These are phyloP conservation scores for Saturnispora zaruensis DNA, from an alignment of 805 yeast genomes.

Conservation along the genomic window DNA sequence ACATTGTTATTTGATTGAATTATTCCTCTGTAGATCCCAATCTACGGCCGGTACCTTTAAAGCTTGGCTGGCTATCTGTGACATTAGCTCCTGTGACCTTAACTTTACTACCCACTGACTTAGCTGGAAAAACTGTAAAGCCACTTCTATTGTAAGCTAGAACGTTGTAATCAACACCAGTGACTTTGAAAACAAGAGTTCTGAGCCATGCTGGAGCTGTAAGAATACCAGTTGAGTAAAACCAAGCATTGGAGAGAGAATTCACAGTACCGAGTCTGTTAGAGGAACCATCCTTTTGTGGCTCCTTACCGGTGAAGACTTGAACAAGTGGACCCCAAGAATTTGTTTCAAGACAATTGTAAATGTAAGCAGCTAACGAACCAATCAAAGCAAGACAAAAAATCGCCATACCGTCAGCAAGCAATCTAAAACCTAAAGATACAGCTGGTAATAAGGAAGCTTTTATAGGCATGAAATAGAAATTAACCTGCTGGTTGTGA, in stretches of 20 bases:
- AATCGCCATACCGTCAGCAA: slow-evolving; percentile 36
- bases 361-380: slow-evolving; percentile 46
- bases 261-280: slow-evolving; percentile 27
- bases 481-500: slow-evolving; percentile 44
- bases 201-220: slow-evolving; percentile 46
- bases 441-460: slow-evolving; percentile 46
- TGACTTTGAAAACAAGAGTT: slow-evolving; percentile 21
- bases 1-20: background rate
- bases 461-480: slow-evolving; percentile 44
- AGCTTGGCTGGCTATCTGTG: background rate
- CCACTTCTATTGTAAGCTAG: slow-evolving; percentile 22
- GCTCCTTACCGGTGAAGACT: slow-evolving; percentile 25
- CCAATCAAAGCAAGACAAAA: slow-evolving; percentile 41
- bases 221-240: slow-evolving; percentile 45
- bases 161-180: slow-evolving; percentile 27
- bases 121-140: slow-evolving; percentile 16
- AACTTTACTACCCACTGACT: slow-evolving; percentile 9
- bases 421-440: slow-evolving; percentile 34
- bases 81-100: slow-evolving; percentile 11
- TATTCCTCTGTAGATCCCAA: slow-evolving; percentile 5
- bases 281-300: slow-evolving; percentile 15
- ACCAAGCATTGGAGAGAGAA: slow-evolving; percentile 25
- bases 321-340: slow-evolving; percentile 40
- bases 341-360: slow-evolving; percentile 53
- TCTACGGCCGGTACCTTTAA: slow-evolving; percentile 6